A percentile compares a stretch with the other conserved stretches of the same genome.
Conservation (phyloP, 345 rosid species). For the Litchi chinensis region DNA sequence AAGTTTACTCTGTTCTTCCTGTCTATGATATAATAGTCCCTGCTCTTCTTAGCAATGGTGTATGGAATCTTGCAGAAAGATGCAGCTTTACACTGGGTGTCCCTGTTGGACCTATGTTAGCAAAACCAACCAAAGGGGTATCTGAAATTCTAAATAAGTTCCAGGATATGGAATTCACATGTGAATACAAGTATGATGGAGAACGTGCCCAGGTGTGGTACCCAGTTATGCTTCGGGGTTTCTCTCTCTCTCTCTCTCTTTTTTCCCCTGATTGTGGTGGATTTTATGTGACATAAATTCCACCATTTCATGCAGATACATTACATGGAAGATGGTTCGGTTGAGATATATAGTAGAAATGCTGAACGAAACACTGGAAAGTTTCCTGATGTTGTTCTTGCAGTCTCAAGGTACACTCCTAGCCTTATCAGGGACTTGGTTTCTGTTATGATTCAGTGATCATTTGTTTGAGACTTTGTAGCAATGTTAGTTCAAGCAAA, state of each 20-base stretch:
- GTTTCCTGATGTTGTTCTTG: constrained; percentile 81
- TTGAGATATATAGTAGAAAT: constrained; percentile 95
- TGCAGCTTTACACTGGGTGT: constrained; percentile 79
- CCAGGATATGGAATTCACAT: constrained; percentile 73
- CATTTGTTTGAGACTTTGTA: not conserved
- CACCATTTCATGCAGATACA: constrained; percentile 58
- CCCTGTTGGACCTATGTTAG: constrained; percentile 96
- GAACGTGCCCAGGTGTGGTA: constrained; percentile 91
- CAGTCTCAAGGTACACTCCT: constrained; percentile 63
- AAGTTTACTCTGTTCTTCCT: constrained; percentile 87
- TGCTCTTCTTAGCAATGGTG: constrained; percentile 73
- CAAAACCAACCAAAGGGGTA: constrained; percentile 87
- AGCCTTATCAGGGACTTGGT: not conserved
- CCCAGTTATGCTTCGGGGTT: constrained; percentile 12
- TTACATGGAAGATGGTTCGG: constrained; percentile 80
- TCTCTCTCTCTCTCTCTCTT: not conserved
- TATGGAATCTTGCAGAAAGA: constrained; percentile 82
- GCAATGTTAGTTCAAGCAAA: constrained; percentile 2
- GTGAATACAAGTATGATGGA: constrained; percentile 97
- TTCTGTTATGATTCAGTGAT: not conserved
- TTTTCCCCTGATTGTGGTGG: constrained; percentile 10
- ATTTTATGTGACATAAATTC: constrained; percentile 12
- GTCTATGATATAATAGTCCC: constrained; percentile 86
- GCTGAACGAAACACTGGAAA: constrained; percentile 91
- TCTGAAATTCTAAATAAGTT: constrained; percentile 82